Evolutionary conservation across 495 filamentous ascomycete genomes (phyloP), one percentile per base, ranked within the genome.

Genomic region (Pyronema omphalodes): DNA sequence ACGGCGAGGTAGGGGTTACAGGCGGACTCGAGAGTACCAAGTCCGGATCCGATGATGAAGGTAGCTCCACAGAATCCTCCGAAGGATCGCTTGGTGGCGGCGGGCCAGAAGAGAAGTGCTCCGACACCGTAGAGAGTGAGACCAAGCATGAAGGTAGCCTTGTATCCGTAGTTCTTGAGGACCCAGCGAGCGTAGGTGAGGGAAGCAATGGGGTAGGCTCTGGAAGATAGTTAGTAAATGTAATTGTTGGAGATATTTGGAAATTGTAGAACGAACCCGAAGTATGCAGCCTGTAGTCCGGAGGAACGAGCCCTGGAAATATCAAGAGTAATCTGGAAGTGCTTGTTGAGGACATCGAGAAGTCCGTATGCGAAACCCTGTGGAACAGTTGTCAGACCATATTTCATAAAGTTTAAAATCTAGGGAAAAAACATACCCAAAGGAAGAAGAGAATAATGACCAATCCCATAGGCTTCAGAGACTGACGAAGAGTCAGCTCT

Each of bases 61-160:
- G 72, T 78, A 8, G 72, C 71, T n/a, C 67, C 76, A 45, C 75
- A 78, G 67, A 79, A 79, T 0, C 76, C 60, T 15, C 75, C 75
- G 51, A 79, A 80, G 9, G 74, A 76, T 6, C 68, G 66, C 53
- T 77, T 63, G 12, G 76, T 52, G 3, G 68, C 67, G n/a, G 71
- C 70, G 0, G 76, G 75, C 75, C 73, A 78, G 63, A 74, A 73
- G 48, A 73, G 69, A 6, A 79, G 55, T 3, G 73, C 72, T 6
- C 76, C 74, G n/a, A 76, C 65, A 0, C 71, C 74, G 43, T 76
- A 77, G 0, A 77, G 64, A 1, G 55, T 58, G 12, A 77, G 61
- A 0, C 74, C 73, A 47, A 71, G 71, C 53, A 77, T 77, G 55
- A 76, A 77, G 11, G 71, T 71, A 17, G 70, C 60, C 54, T 74